Conservation (phyloP, 805 yeast genomes). For the Ogataea pini region DNA sequence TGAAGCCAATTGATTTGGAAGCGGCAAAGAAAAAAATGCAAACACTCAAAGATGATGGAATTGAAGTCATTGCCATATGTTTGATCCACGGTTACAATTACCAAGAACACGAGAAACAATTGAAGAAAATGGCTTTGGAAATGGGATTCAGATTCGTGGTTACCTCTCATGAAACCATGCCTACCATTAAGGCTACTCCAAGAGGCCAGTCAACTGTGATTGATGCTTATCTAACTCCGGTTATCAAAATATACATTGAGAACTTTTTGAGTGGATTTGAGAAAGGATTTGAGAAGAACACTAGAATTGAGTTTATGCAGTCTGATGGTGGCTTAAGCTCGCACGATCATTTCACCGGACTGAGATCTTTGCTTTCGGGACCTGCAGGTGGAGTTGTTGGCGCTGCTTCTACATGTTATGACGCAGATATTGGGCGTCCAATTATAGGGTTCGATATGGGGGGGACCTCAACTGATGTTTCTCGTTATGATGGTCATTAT, state of each 20-base stretch:
- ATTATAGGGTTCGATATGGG: slow-evolving; percentile 40
- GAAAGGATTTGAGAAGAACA: slow-evolving; percentile 32
- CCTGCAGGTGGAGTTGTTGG: slow-evolving; percentile 67
- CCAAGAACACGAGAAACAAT: slow-evolving; percentile 39
- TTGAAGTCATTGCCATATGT: slow-evolving; percentile 38
- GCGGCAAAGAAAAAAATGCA: slow-evolving; percentile 22
- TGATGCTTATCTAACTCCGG: slow-evolving; percentile 46
- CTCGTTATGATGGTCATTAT: slow-evolving; percentile 30
- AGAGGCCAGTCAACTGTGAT: slow-evolving; percentile 43
- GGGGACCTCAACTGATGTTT: slow-evolving; percentile 39
- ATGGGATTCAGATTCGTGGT: slow-evolving; percentile 51
- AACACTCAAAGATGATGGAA: slow-evolving; percentile 27
- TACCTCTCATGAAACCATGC: slow-evolving; percentile 38
- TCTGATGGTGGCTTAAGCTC: slow-evolving; percentile 58
- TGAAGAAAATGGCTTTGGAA: slow-evolving; percentile 35
- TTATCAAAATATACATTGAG: slow-evolving; percentile 38
- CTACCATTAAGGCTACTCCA: slow-evolving; percentile 39
- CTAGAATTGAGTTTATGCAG: slow-evolving; percentile 53
- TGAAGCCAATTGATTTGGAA: slow-evolving; percentile 35
- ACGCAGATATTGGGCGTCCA: slow-evolving; percentile 25
- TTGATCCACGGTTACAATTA: slow-evolving; percentile 38
- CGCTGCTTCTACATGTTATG: slow-evolving; percentile 52
- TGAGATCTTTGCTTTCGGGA: slow-evolving; percentile 54
- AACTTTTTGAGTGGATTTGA: slow-evolving; percentile 38
- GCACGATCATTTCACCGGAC: slow-evolving; percentile 52